Evolutionary conservation across 768 basidiomycete genomes (phyloP).

Genomic region (Xerocomellus dryophilus): DNA sequence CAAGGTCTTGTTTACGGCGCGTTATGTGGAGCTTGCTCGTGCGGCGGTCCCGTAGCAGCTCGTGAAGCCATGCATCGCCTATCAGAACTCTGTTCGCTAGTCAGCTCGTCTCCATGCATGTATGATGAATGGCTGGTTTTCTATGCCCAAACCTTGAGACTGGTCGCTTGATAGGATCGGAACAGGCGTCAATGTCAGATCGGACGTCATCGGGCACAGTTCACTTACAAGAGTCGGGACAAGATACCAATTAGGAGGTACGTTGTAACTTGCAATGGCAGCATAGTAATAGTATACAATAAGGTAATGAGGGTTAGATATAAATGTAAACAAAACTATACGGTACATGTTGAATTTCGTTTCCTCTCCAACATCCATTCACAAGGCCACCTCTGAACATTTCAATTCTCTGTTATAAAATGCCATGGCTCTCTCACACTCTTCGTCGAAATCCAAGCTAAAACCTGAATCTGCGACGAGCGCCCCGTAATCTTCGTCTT

Average conservation of each 20-base stretch:
- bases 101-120: not conserved
- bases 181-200: not conserved
- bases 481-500: conserved; percentile 30
- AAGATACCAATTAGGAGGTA: not conserved
- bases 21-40: conserved; percentile 21
- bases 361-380: not conserved
- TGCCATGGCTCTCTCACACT: conserved; percentile 24
- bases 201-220: no score
- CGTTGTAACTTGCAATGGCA: no score
- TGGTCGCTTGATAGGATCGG: not conserved
- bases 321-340: conserved; percentile 21
- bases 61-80: not conserved
- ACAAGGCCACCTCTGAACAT: not conserved
- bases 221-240: not conserved
- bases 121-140: not conserved
- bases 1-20: conserved; percentile 16
- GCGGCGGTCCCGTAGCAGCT: not conserved
- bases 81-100: not conserved
- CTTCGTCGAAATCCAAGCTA: conserved; percentile 21
- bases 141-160: not conserved
- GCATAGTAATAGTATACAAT: conserved; percentile 7
- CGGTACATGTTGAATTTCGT: not conserved
- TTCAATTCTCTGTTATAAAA: conserved; percentile 23
- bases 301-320: conserved; percentile 17
- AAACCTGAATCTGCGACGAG: conserved; percentile 17